Evolutionary conservation across 768 basidiomycete species (phyloP).

Genomic region (Amylocystis lapponica): DNA sequence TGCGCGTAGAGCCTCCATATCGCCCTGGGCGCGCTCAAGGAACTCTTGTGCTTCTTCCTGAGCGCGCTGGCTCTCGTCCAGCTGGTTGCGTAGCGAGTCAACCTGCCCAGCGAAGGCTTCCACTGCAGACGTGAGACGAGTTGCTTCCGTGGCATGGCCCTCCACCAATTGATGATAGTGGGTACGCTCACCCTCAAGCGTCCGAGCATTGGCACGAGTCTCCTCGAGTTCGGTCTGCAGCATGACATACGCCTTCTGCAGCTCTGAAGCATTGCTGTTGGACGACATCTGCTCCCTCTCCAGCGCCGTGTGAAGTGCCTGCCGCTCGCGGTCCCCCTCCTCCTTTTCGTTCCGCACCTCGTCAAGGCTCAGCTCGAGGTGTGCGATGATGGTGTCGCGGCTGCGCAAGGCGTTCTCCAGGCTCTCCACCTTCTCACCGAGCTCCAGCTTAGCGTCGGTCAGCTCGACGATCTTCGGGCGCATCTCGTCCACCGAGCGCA

Average conservation of each 20-base stretch:
- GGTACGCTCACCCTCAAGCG: constrained; percentile 62
- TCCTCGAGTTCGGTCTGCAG: constrained; percentile 59
- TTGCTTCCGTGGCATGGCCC: constrained; percentile 52
- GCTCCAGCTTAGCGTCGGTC: constrained; percentile 63
- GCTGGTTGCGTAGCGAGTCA: constrained; percentile 42
- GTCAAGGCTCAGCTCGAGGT: constrained; percentile 55
- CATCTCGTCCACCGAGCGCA: constrained; percentile 83
- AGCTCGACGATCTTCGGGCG: constrained; percentile 80
- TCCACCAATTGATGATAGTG: constrained; percentile 50
- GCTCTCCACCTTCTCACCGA: constrained; percentile 56
- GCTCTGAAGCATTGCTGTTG: constrained; percentile 47
- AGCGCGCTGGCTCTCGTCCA: constrained; percentile 40
- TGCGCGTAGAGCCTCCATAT: constrained; percentile 62
- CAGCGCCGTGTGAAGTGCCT: constrained; percentile 32
- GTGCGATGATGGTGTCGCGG: constrained; percentile 51
- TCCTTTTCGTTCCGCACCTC: constrained; percentile 49
- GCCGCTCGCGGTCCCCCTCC: constrained; percentile 37
- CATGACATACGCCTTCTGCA: constrained; percentile 56
- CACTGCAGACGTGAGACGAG: constrained; percentile 40
- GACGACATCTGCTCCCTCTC: constrained; percentile 49
- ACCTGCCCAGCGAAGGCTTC: constrained; percentile 51
- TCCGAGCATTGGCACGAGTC: constrained; percentile 45
- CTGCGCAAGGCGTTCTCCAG: constrained; percentile 49
- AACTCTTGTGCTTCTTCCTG: constrained; percentile 61
- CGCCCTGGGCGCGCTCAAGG: constrained; percentile 57